Percentiles rank a stretch among this genome's conserved stretches.
Evolutionary conservation across 495 filamentous ascomycete genomes (phyloP).

Genomic region (Trichoderma erinaceum): DNA sequence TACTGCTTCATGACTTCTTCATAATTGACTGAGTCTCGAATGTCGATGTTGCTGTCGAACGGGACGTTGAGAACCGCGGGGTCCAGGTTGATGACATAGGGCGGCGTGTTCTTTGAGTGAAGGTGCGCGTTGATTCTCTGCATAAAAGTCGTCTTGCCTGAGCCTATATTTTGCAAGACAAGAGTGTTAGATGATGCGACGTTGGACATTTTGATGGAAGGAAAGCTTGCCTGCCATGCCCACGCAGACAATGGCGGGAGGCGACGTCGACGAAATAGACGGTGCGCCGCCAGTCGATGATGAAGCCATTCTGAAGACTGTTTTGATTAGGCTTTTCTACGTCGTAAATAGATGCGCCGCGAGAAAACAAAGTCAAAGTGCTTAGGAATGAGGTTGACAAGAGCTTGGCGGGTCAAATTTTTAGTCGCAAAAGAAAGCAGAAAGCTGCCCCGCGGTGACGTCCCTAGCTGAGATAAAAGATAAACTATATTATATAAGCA

Average conservation of each 20-base stretch:
- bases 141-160: slow-evolving; percentile 98
- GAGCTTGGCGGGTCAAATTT: slow-evolving; percentile 1
- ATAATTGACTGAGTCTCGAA: slow-evolving; percentile 97
- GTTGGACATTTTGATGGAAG: background rate
- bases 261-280: slow-evolving; percentile 18
- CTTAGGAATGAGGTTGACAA: background rate
- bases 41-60: slow-evolving; percentile 98
- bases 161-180: slow-evolving; percentile 42
- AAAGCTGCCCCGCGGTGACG: slow-evolving; percentile 10
- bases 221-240: slow-evolving; percentile 76
- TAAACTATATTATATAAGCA: background rate
- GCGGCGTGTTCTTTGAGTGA: slow-evolving; percentile 63
- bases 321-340: background rate
- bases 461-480: background rate
- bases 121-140: slow-evolving; percentile 91
- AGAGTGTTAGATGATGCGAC: slow-evolving; percentile 11
- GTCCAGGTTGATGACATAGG: slow-evolving; percentile 96
- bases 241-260: slow-evolving; percentile 78
- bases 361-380: background rate
- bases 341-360: background rate
- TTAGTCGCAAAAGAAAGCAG: background rate
- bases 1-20: slow-evolving; percentile 99
- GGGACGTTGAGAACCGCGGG: slow-evolving; percentile 91
- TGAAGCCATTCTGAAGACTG: background rate
- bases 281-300: slow-evolving; percentile 13